phyloP scores from a whole-genome alignment of 2,329 filamentous ascomycete species.

The Magnaporthales sp. region DNA sequence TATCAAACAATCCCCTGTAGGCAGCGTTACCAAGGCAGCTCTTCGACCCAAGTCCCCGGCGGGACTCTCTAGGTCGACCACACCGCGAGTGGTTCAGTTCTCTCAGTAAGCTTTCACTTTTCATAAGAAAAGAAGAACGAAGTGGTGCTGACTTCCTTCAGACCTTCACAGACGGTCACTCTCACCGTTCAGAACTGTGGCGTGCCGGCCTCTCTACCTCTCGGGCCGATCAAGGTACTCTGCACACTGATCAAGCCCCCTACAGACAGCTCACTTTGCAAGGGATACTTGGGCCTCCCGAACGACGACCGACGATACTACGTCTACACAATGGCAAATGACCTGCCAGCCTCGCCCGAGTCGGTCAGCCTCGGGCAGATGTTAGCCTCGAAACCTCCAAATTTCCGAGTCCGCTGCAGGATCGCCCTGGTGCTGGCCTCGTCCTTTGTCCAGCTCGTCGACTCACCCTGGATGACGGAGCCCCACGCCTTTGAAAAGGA shows the following conservation, averaged over 20 bases:
- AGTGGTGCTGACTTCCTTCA: not conserved
- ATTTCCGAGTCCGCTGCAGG: not conserved
- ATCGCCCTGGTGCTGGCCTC: not conserved
- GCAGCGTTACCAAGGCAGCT: not conserved
- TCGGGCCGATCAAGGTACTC: not conserved
- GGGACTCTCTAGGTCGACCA: not conserved
- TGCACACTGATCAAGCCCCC: not conserved
- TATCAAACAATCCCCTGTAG: not conserved
- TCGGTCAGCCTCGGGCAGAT: not conserved
- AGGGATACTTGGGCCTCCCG: not conserved
- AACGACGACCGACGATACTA: not conserved
- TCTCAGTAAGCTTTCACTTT: not conserved
- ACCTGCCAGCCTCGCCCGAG: not conserved
- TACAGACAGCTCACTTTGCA: not conserved
- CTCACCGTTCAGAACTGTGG: not conserved
- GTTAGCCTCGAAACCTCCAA: not conserved
- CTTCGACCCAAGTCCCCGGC: not conserved
- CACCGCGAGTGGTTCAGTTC: not conserved
- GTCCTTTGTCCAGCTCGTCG: not conserved
- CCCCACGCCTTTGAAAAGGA: not conserved
- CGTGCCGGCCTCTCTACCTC: not conserved
- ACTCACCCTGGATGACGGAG: not conserved
- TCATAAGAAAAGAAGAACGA: not conserved
- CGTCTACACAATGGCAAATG: not conserved
- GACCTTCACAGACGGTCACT: not conserved